phyloP scores from a whole-genome alignment of 257 asterid genomes.

The Datura wrightii region DNA sequence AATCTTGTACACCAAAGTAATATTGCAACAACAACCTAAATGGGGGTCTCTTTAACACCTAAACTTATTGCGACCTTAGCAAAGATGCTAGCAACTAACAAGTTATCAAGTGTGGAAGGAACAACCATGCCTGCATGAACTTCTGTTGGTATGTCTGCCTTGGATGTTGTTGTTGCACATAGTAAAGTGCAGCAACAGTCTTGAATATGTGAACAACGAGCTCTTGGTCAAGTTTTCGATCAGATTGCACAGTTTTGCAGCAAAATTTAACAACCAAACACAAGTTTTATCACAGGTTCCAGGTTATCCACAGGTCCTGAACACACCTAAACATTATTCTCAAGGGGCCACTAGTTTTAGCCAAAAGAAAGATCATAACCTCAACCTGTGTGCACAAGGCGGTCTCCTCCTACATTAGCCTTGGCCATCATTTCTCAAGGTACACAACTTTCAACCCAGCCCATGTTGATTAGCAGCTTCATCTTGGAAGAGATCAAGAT shows the following conservation, averaged over 20 bases:
- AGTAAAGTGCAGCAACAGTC: slow-evolving; percentile 47
- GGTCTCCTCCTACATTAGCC: slow-evolving; percentile 47
- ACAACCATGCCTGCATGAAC: slow-evolving; percentile 43
- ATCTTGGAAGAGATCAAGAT: slow-evolving; percentile 55
- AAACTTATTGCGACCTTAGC: slow-evolving; percentile 88
- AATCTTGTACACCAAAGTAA: slow-evolving; percentile 50
- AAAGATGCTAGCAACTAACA: slow-evolving; percentile 61
- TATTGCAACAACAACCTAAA: slow-evolving; percentile 42
- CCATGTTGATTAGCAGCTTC: slow-evolving; percentile 61
- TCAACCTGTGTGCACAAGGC: slow-evolving; percentile 49
- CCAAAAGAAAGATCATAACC: slow-evolving; percentile 52
- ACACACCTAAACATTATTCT: slow-evolving; percentile 45
- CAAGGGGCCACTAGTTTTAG: slow-evolving; percentile 48
- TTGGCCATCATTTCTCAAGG: slow-evolving; percentile 51
- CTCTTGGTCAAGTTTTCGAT: slow-evolving; percentile 51
- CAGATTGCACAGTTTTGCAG: slow-evolving; percentile 51
- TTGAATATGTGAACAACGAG: slow-evolving; percentile 62
- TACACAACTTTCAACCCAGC: slow-evolving; percentile 50
- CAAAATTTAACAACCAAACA: slow-evolving; percentile 54
- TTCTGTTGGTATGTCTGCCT: slow-evolving; percentile 45
- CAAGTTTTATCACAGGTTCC: slow-evolving; percentile 56
- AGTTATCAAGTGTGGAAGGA: slow-evolving; percentile 54
- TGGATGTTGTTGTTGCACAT: slow-evolving; percentile 49
- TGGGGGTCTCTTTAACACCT: slow-evolving; percentile 80
- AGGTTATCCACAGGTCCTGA: slow-evolving; percentile 50